A percentile compares a stretch with the other conserved stretches of the same genome.
Conservation (phyloP, 2,329 filamentous ascomycete genomes). For the Colletotrichum musae region DNA sequence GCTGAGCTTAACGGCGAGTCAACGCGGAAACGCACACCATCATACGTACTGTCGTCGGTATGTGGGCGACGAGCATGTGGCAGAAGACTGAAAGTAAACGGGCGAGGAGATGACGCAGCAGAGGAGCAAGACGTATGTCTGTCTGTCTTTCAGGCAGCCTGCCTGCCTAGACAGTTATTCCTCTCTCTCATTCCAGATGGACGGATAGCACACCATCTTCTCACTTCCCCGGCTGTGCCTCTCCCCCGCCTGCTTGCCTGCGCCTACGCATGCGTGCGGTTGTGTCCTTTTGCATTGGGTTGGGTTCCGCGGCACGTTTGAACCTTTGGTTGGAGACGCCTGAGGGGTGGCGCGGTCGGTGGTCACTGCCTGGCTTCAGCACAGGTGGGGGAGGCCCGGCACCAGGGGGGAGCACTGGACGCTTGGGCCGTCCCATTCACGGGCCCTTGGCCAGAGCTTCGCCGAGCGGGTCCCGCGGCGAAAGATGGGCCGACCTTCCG, state of each 20-base stretch:
- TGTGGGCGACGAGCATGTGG: neutral
- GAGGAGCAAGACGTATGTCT: neutral
- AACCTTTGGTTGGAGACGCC: slow-evolving; percentile 5
- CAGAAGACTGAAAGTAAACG: neutral
- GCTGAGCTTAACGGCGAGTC: slow-evolving; percentile 5
- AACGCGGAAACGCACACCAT: slow-evolving; percentile 3
- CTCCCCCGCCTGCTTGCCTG: slow-evolving; percentile 8
- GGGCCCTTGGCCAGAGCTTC: slow-evolving; percentile 20
- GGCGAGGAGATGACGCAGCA: slow-evolving; percentile 27
- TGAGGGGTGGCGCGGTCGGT: too few species aligned
- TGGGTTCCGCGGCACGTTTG: slow-evolving; percentile 21
- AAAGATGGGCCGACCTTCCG: slow-evolving; percentile 9
- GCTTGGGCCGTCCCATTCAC: slow-evolving; percentile 28
- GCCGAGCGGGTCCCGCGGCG: neutral
- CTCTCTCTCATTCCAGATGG: neutral
- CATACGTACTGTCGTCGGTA: slow-evolving; percentile 3
- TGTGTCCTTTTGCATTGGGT: slow-evolving; percentile 5
- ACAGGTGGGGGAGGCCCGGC: slow-evolving; percentile 12
- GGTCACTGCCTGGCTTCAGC: neutral
- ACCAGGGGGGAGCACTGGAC: neutral
- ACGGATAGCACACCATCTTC: slow-evolving; percentile 7
- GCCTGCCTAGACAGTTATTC: neutral
- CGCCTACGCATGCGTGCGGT: neutral
- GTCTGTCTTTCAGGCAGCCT: neutral
- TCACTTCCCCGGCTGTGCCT: slow-evolving; percentile 7